These are phyloP conservation scores for Ophiostoma fasciatum DNA, from an alignment of 2,329 filamentous ascomycete genomes.

Conservation along the genomic window DNA sequence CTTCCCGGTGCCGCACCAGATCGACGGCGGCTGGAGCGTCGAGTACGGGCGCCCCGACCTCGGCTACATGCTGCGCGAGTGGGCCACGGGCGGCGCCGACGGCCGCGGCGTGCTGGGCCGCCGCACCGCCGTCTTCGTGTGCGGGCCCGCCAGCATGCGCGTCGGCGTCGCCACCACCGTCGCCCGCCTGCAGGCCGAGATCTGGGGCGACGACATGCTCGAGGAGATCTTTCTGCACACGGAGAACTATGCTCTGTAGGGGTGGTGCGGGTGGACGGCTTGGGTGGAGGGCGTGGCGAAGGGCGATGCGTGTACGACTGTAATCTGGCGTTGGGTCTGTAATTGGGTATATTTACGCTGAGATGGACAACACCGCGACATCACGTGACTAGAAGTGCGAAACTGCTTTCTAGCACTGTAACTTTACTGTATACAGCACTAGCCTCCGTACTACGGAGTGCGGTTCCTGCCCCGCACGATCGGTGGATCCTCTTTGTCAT, in stretches of 20 bases:
- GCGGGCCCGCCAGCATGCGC: constrained; percentile 75
- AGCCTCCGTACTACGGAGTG: no score
- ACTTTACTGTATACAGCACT: no score
- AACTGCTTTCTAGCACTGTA: no score
- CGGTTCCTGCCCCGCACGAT: no score
- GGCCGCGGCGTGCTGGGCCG: constrained; percentile 59
- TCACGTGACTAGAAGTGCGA: no score
- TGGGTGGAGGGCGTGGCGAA: not conserved
- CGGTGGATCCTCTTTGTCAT: not conserved
- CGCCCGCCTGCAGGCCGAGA: constrained; percentile 64
- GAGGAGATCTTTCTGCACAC: constrained; percentile 92
- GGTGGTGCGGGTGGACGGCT: not conserved
- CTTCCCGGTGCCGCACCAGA: constrained; percentile 55
- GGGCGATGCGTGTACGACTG: not conserved
- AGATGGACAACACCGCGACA: no score
- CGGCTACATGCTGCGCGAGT: constrained; percentile 70
- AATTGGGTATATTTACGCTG: no score
- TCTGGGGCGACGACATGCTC: constrained; percentile 61
- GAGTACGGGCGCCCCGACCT: constrained; percentile 87
- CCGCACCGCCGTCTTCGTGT: constrained; percentile 81
- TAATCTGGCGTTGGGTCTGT: not conserved
- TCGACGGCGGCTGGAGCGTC: constrained; percentile 72
- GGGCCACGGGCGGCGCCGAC: constrained; percentile 56
- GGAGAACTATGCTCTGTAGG: constrained; percentile 78
- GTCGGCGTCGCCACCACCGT: constrained; percentile 79